phyloP scores from a whole-genome alignment of 1,139 yeast species.

The Eremothecium coryli region DNA sequence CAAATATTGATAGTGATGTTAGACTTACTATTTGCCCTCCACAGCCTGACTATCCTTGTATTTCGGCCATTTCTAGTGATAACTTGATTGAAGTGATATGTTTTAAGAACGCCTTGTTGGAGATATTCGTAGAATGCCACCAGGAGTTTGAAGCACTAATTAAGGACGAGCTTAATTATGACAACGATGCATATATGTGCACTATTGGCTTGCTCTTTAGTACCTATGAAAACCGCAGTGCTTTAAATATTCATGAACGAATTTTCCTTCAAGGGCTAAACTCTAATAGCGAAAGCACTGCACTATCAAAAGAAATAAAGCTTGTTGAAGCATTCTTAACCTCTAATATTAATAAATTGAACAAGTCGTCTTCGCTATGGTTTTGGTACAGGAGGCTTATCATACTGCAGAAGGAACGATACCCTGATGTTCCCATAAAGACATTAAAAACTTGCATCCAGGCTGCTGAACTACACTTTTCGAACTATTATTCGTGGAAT shows the following conservation, averaged over 20 bases:
- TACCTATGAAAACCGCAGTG: slow-evolving; percentile 36
- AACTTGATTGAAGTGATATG: slow-evolving; percentile 26
- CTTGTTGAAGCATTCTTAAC: slow-evolving; percentile 30
- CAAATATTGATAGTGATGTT: slow-evolving; percentile 6
- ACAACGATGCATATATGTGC: slow-evolving; percentile 8
- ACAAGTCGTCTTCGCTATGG: slow-evolving; percentile 41
- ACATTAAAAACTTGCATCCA: slow-evolving; percentile 14
- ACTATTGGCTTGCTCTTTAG: slow-evolving; percentile 34
- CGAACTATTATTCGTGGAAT: slow-evolving; percentile 40
- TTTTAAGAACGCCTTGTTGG: slow-evolving; percentile 24
- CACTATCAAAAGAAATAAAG: slow-evolving; percentile 18
- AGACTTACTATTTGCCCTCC: slow-evolving; percentile 21
- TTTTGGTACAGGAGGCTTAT: slow-evolving; percentile 30
- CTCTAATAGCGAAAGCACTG: neutral
- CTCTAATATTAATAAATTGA: slow-evolving; percentile 33
- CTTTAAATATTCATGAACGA: slow-evolving; percentile 28
- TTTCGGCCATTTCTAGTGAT: slow-evolving; percentile 14
- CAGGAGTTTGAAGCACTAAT: slow-evolving; percentile 5
- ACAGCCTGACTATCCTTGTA: slow-evolving; percentile 13
- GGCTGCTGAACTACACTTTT: slow-evolving; percentile 32
- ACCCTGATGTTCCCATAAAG: slow-evolving; percentile 3
- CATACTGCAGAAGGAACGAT: slow-evolving; percentile 8
- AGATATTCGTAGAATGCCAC: slow-evolving; percentile 29
- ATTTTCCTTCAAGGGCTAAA: slow-evolving; percentile 12
- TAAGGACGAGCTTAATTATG: slow-evolving; percentile 1